Base-by-base conservation (phyloP, 2,329 filamentous ascomycete species). In the Phaeosphaeriaceae sp. region DNA sequence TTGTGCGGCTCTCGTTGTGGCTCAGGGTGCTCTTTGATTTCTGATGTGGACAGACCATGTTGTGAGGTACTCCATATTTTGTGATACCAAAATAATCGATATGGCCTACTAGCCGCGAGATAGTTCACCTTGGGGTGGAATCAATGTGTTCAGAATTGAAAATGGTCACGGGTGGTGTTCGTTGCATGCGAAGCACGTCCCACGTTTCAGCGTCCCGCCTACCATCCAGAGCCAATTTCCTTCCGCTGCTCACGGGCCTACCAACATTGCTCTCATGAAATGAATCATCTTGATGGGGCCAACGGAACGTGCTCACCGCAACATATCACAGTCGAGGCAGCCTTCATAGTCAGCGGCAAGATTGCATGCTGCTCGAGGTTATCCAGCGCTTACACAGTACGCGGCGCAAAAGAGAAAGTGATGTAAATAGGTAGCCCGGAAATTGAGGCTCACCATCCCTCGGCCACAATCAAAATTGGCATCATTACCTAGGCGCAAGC, bases 381-480 rank as follows among this genome's bases (percentile, higher is more conserved):
- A 17, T 35, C 55, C 49, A 49, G 57, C 52, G 52, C 55, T 40
- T 40, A 40, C 35, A 8, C 35, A 3, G 35, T 40, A 40, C 35
- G 17, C 35, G 3, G 35, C 35, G 35, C 17, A n/a, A 40, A 4
- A 40, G 35, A 40, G n/a, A n/a, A 17, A 8, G n/a, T 17, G n/a
- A n/a, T n/a, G 35, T 3, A 40, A 3, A 17, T 3, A 3, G 6
- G 30, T 11, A 15, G 30, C 30, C 30, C 13, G 30, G 30, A n/a
- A 40, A 60, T 54, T 64, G 62, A 61, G 55, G 46, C 50, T 56
- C 48, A 57, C 48, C 54, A 55, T 56, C 52, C 55, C 66, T 59
- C 58, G 57, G 63, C 60, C 67, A 64, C 64, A 64, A 46, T 61
- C 64, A 64, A 71, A 54, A 70, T 74, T 74, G 55, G 58, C 35